A percentile compares a stretch with the other conserved stretches of the same genome.
Evolutionary conservation across 1,139 yeast genomes (phyloP).

Genomic region (Trichomonascaceae sp.): DNA sequence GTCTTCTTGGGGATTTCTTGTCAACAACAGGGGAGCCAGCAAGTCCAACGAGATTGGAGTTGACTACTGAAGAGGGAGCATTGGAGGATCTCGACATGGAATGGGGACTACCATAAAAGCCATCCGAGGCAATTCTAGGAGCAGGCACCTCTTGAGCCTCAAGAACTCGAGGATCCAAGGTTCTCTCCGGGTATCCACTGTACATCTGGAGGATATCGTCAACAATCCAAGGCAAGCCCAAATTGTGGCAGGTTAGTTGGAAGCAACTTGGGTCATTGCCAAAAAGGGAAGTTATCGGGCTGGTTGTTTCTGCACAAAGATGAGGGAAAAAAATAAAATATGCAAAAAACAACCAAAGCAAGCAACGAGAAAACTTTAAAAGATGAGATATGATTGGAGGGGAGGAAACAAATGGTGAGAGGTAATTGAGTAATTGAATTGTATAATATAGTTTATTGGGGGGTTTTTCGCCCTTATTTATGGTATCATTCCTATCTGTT

Average conservation of each 20-base stretch:
- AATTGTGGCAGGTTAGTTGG: neutral
- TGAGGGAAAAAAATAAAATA: neutral
- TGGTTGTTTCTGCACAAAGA: neutral
- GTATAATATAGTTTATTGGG: neutral
- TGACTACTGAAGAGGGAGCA: neutral
- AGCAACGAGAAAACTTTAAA: neutral
- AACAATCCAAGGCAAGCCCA: neutral
- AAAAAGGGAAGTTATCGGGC: neutral
- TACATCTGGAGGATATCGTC: constrained; percentile 3
- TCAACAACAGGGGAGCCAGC: neutral
- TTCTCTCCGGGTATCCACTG: constrained; percentile 7
- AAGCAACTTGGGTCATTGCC: constrained; percentile 2
- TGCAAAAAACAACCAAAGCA: neutral
- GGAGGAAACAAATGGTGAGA: no score
- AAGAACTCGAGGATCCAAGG: constrained; percentile 7
- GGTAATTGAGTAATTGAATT: neutral
- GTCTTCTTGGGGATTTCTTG: neutral
- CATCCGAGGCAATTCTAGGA: constrained; percentile 3
- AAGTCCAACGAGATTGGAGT: neutral
- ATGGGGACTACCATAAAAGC: constrained; percentile 5
- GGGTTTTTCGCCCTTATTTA: no score
- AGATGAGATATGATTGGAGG: neutral
- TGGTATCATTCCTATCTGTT: neutral
- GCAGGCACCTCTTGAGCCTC: constrained; percentile 3
- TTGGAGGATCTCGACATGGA: neutral